Evolutionary conservation across 1,284 basidiomycete genomes (phyloP).

Genomic region (Ceratobasidium sp.): DNA sequence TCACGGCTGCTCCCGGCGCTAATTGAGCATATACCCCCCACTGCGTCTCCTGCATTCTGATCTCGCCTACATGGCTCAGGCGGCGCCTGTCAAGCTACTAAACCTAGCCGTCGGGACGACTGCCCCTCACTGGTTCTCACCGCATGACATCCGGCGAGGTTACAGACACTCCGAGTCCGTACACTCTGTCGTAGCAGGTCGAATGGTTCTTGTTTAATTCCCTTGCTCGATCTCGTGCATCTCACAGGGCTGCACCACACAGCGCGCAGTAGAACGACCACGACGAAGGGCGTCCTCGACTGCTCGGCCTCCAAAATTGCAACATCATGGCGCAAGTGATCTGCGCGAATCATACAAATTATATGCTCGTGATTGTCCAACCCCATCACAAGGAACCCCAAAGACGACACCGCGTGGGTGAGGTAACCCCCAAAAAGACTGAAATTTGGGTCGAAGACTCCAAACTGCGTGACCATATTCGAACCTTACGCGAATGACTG

Average conservation of each 20-base stretch:
- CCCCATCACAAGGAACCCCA: not conserved
- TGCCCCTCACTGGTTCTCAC: conserved; percentile 20
- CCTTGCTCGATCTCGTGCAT: conserved; percentile 6
- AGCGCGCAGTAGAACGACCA: not conserved
- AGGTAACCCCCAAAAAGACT: not conserved
- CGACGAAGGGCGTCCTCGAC: not conserved
- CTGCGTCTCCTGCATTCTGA: not conserved
- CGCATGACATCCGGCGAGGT: conserved; percentile 17
- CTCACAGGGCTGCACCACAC: conserved; percentile 6
- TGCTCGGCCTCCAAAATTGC: not conserved
- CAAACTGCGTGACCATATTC: not conserved
- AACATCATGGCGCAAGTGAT: not conserved
- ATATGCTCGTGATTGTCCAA: conserved; percentile 16
- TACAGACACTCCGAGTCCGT: not conserved
- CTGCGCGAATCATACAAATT: conserved; percentile 9
- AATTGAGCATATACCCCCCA: not conserved
- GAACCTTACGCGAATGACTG: conserved; percentile 8
- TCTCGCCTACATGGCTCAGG: conserved; percentile 9
- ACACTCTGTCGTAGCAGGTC: not conserved
- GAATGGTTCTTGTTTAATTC: not conserved
- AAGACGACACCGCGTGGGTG: conserved; percentile 18
- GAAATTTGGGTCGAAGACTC: conserved; percentile 20
- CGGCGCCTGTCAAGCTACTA: conserved; percentile 15
- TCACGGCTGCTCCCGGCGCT: conserved; percentile 17
- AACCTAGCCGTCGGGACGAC: conserved; percentile 29